These are phyloP conservation scores for Kwoniella bestiolae DNA, from an alignment of 768 basidiomycete genomes.

Conservation along the genomic window DNA sequence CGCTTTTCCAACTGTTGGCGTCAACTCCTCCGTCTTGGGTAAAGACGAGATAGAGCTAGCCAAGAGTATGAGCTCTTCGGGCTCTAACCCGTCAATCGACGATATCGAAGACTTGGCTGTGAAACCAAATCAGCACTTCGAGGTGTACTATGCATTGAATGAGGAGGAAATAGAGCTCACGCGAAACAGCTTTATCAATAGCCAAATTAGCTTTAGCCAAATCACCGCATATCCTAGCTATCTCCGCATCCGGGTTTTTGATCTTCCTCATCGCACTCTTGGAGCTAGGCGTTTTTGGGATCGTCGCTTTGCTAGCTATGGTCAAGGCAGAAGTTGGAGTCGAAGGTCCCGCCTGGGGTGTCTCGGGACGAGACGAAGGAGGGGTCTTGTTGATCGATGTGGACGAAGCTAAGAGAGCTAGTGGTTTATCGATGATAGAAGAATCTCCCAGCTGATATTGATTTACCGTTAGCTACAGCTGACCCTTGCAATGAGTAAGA, in stretches of 20 bases:
- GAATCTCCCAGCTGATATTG: constrained; percentile 29
- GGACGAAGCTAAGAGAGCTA: constrained; percentile 21
- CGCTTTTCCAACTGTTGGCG: constrained; percentile 32
- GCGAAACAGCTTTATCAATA: constrained; percentile 20
- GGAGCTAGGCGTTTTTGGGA: neutral
- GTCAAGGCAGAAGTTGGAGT: constrained; percentile 8
- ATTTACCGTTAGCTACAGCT: neutral
- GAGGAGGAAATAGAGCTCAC: neutral
- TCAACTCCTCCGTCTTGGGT: constrained; percentile 2
- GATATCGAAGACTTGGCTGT: neutral
- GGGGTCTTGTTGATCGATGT: constrained; percentile 1
- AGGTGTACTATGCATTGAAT: neutral
- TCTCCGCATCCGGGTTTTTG: constrained; percentile 25
- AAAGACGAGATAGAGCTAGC: constrained; percentile 23
- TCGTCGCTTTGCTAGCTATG: neutral
- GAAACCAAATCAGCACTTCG: constrained; percentile 5
- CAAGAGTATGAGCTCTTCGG: constrained; percentile 1
- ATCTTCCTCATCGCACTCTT: constrained; percentile 1
- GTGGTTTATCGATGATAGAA: constrained; percentile 37
- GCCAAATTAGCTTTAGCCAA: constrained; percentile 23
- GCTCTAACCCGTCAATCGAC: neutral
- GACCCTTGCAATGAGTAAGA: neutral
- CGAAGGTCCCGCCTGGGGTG: constrained; percentile 3
- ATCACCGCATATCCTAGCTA: constrained; percentile 31
- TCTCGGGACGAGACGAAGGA: neutral